Evolutionary conservation across 352 stramenopile species (phyloP).

Genomic region (Elongisporangium anandrum): DNA sequence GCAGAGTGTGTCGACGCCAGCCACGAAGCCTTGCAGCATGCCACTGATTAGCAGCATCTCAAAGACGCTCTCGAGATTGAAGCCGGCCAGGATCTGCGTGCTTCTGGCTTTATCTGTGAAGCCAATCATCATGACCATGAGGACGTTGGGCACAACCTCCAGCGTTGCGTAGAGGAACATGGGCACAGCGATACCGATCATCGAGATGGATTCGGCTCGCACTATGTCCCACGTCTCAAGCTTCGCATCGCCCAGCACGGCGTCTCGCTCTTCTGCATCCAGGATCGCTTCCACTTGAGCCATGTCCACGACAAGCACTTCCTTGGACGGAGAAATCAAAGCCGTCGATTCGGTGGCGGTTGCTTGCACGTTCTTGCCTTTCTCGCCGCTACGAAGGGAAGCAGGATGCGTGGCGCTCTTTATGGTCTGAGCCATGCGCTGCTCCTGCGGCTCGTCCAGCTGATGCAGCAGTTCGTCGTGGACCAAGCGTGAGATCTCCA

Average conservation of each 20-base stretch:
- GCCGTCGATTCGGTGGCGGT: slow-evolving; percentile 15
- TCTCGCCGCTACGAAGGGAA: too few species aligned
- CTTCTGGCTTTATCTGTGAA: slow-evolving; percentile 38
- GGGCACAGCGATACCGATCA: slow-evolving; percentile 26
- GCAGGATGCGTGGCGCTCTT: slow-evolving; percentile 7
- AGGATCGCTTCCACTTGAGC: slow-evolving; percentile 31
- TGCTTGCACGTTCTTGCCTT: too few species aligned
- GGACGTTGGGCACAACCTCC: slow-evolving; percentile 39
- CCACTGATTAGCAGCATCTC: slow-evolving; percentile 46
- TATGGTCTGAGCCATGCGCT: slow-evolving; percentile 9
- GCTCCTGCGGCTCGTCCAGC: slow-evolving; percentile 21
- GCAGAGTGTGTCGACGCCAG: slow-evolving; percentile 59
- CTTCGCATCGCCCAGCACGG: slow-evolving; percentile 14
- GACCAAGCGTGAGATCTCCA: slow-evolving; percentile 22
- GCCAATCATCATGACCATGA: slow-evolving; percentile 56
- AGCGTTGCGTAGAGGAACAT: slow-evolving; percentile 36
- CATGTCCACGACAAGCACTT: slow-evolving; percentile 11
- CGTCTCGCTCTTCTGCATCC: slow-evolving; percentile 28
- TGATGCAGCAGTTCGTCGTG: slow-evolving; percentile 24
- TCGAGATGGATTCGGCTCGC: slow-evolving; percentile 20
- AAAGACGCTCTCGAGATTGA: slow-evolving; percentile 40
- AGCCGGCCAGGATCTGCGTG: slow-evolving; percentile 52
- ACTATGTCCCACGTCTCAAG: slow-evolving; percentile 29
- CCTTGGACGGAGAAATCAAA: slow-evolving; percentile 13
- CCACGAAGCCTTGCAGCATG: slow-evolving; percentile 43